These are phyloP conservation scores for Penicillium sp. DNA, from an alignment of 2,329 filamentous ascomycete species.

Conservation along the genomic window DNA sequence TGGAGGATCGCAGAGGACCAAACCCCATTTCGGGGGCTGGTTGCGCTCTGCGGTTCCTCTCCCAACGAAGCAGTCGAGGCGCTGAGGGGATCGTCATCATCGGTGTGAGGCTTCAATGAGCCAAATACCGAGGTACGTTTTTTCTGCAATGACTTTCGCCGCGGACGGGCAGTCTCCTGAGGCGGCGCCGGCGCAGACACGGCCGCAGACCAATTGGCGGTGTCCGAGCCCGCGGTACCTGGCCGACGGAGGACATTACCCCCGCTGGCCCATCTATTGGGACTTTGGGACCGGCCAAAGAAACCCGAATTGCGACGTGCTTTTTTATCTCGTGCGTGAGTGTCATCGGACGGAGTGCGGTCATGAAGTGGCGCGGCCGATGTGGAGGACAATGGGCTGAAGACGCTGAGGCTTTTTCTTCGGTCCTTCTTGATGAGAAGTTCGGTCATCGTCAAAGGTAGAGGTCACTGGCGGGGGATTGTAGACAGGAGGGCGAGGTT, in stretches of 20 bases:
- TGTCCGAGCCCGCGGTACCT: slow-evolving; percentile 33
- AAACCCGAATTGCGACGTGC: slow-evolving; percentile 43
- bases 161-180: slow-evolving; percentile 37
- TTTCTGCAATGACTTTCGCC: slow-evolving; percentile 49
- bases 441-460: slow-evolving; percentile 32
- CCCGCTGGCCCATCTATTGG: slow-evolving; percentile 31
- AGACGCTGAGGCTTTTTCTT: slow-evolving; percentile 40
- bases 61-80: slow-evolving; percentile 54
- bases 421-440: slow-evolving; percentile 34
- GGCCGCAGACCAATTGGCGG: slow-evolving; percentile 25
- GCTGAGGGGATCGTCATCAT: slow-evolving; percentile 55
- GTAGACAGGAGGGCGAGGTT: neutral
- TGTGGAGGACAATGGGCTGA: slow-evolving; percentile 32
- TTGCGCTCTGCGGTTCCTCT: slow-evolving; percentile 47
- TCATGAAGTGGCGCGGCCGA: slow-evolving; percentile 31
- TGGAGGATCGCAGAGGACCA: slow-evolving; percentile 57
- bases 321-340: slow-evolving; percentile 36
- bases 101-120: slow-evolving; percentile 58
- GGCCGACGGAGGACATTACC: slow-evolving; percentile 30
- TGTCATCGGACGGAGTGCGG: slow-evolving; percentile 43
- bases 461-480: slow-evolving; percentile 12
- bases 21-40: slow-evolving; percentile 38
- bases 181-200: slow-evolving; percentile 23
- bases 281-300: slow-evolving; percentile 34
- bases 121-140: slow-evolving; percentile 60